Conservation (phyloP, 148 eudicot genomes). For the Diospyros lotus region DNA sequence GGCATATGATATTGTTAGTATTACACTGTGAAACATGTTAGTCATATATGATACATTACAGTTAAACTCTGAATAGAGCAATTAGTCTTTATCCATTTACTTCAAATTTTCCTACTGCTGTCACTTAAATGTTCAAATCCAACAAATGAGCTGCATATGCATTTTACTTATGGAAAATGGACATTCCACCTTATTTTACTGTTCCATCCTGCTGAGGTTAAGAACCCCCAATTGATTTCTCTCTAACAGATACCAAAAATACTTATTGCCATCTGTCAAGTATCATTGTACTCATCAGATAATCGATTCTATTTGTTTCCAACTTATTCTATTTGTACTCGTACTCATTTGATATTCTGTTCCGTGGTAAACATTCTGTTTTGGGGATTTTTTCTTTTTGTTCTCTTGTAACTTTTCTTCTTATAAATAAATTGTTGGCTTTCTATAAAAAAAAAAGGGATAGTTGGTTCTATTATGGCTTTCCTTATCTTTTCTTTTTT, state of each 20-base stretch:
- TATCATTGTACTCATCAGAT: background rate
- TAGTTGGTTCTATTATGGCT: background rate
- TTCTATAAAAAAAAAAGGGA: too few relatives aligned
- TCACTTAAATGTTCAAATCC: background rate
- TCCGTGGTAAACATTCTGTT: too few relatives aligned
- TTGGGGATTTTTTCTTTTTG: too few relatives aligned
- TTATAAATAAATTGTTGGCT: too few relatives aligned
- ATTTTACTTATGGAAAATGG: background rate
- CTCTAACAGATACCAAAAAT: background rate
- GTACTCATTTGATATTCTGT: too few relatives aligned
- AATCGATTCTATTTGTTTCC: too few relatives aligned
- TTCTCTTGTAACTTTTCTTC: too few relatives aligned
- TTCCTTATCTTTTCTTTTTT: background rate
- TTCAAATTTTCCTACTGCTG: background rate
- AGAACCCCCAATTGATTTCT: background rate
- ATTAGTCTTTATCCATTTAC: background rate
- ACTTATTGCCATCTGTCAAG: background rate
- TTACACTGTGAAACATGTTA: background rate
- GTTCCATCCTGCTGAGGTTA: background rate
- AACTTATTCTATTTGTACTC: too few relatives aligned
- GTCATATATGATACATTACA: background rate
- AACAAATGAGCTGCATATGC: background rate
- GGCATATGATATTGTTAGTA: background rate
- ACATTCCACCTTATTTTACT: background rate
- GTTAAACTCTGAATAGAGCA: background rate